Percentiles rank a stretch among this genome's conserved stretches.
phyloP scores from a whole-genome alignment of 2,329 filamentous ascomycete species.

The Xylaria digitata region DNA sequence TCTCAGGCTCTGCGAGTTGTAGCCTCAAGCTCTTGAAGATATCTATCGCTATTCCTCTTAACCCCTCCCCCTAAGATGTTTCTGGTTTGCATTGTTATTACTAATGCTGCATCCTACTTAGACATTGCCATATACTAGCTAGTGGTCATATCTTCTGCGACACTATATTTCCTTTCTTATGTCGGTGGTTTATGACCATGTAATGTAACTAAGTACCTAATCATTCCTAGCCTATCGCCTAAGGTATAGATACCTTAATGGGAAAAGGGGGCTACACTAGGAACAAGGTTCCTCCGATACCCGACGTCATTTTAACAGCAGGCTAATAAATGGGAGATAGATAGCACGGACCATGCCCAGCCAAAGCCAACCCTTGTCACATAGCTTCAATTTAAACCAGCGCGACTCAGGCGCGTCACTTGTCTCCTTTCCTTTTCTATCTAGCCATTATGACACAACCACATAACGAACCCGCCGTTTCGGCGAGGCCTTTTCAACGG shows the following conservation, averaged over 20 bases:
- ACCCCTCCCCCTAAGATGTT: too few species aligned
- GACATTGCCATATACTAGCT: not conserved
- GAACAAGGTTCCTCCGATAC: slow-evolving; percentile 26
- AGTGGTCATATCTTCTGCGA: too few species aligned
- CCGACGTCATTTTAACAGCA: slow-evolving; percentile 24
- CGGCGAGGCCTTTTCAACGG: slow-evolving; percentile 37
- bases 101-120: not conserved
- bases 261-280: slow-evolving; percentile 19
- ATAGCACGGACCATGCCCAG: slow-evolving; percentile 16
- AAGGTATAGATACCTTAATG: slow-evolving; percentile 13
- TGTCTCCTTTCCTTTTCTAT: slow-evolving; percentile 36
- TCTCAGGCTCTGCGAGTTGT: not conserved
- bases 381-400: slow-evolving; percentile 33
- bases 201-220: not conserved
- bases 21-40: not conserved
- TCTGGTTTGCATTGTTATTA: not conserved
- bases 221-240: slow-evolving; percentile 20
- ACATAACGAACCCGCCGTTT: slow-evolving; percentile 34
- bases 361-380: slow-evolving; percentile 16
- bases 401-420: slow-evolving; percentile 35
- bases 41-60: not conserved
- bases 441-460: slow-evolving; percentile 42
- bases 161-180: not conserved
- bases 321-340: not conserved
- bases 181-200: not conserved